Evolutionary conservation across 768 basidiomycete genomes (phyloP).

Genomic region (button mushroom (Agaricus bisporus)): DNA sequence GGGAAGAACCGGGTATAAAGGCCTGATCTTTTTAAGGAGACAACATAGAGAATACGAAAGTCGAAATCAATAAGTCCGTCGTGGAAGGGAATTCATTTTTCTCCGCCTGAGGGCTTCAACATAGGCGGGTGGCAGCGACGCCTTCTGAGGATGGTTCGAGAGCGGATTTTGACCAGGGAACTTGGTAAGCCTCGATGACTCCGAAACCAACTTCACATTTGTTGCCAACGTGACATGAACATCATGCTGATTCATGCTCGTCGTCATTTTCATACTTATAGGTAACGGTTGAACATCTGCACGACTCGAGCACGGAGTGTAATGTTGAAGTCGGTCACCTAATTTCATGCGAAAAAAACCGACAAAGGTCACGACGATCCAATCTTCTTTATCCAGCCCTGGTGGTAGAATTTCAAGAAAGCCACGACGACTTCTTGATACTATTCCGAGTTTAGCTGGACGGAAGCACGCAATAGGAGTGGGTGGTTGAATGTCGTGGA

Average conservation of each 20-base stretch:
- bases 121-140: not conserved
- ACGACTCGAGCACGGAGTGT: not conserved
- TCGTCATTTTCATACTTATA: not conserved
- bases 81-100: not conserved
- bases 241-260: not conserved
- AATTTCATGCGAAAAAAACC: constrained; percentile 13
- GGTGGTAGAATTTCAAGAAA: constrained; percentile 28
- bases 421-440: constrained; percentile 28
- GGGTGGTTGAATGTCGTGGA: constrained; percentile 20
- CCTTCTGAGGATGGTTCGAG: not conserved
- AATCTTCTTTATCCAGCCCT: constrained; percentile 24
- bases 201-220: not conserved
- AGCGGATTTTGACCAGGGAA: not conserved
- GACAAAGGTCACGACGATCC: constrained; percentile 27
- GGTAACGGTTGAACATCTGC: not conserved
- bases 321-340: not conserved
- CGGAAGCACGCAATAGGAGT: constrained; percentile 27
- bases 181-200: not conserved
- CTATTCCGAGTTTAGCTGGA: constrained; percentile 30
- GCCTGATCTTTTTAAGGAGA: not conserved
- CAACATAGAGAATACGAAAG: not conserved
- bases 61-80: not conserved
- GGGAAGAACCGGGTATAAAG: not conserved
- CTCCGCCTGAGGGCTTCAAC: not conserved
- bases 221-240: not conserved